Evolutionary conservation across 2,329 filamentous ascomycete genomes (phyloP), one percentile per base, ranked within the genome.

Genomic region (Colletotrichum sidae): DNA sequence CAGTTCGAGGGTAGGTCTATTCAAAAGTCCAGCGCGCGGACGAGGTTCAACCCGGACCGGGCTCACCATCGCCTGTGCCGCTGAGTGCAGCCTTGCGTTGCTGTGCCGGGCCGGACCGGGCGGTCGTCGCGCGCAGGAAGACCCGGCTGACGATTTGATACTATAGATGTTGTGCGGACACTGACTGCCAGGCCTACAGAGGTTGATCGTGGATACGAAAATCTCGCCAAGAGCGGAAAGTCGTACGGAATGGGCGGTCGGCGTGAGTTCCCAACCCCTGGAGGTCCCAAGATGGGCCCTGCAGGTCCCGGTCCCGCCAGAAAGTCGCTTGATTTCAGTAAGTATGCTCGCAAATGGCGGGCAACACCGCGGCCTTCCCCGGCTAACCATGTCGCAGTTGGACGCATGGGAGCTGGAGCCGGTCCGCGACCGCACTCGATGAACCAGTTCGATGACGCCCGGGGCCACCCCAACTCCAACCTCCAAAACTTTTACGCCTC

Each of bases 151-250:
- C 60, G 34, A 66, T 37, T 34, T 56, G 47, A 56, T 50, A 37
- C 15, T 45, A 3, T 62, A 69, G 65, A 69, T 41, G 67, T 68
- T 46, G 65, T 65, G 46, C 65, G 67, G 61, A 69, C 65, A 62
- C 67, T 69, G 57, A 69, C 67, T 66, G 67, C 65, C 52, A 68
- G 67, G 68, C 59, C 69, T 70, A 55, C 75, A 97, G 96, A 99
- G 88, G 94, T 99, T 73, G 96, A 98, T 71, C 91, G 95, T 77
- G 95, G 95, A 71, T 90, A 95, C 74, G 96, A 98, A 75, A 98
- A 98, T 79, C 87, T 99, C 67, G 87, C 95, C 75, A 98, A 98
- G 86, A 97, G 94, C 78, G 94, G 94, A 74, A 98, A 98, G 84
- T 90, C 94, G 81, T 96, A 95, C 80, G 88, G 86, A 74, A 81